These are phyloP conservation scores for Trichoderma atrobrunneum DNA, from an alignment of 2,329 filamentous ascomycete genomes.

Conservation along the genomic window DNA sequence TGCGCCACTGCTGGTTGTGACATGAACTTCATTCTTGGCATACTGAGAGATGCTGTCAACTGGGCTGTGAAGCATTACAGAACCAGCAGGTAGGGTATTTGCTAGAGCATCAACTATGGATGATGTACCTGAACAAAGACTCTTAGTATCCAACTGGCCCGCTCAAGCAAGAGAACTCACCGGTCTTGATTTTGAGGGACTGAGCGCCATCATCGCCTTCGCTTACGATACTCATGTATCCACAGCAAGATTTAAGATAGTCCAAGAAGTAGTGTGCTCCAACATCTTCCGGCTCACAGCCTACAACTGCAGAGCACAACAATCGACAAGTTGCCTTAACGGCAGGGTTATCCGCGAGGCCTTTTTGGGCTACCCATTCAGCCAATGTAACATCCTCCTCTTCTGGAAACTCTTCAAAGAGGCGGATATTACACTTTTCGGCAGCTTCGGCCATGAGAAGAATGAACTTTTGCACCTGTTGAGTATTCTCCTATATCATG, in stretches of 20 bases:
- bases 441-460: background rate
- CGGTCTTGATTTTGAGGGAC: background rate
- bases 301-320: background rate
- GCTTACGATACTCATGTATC: background rate
- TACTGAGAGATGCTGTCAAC: conserved; percentile 19
- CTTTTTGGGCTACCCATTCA: background rate
- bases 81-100: conserved; percentile 15
- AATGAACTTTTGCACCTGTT: background rate
- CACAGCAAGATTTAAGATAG: background rate
- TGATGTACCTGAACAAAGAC: background rate
- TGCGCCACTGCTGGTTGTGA: conserved; percentile 21
- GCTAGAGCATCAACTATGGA: background rate
- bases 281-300: background rate
- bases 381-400: background rate
- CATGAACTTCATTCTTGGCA: conserved; percentile 1
- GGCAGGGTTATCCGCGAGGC: background rate
- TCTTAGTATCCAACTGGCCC: background rate
- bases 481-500: background rate
- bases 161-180: background rate
- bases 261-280: background rate
- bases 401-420: background rate
- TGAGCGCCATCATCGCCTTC: background rate
- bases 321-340: background rate
- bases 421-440: background rate
- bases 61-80: conserved; percentile 22